Evolutionary conservation across 257 asterid species (phyloP).

Genomic region (Rhazya stricta): DNA sequence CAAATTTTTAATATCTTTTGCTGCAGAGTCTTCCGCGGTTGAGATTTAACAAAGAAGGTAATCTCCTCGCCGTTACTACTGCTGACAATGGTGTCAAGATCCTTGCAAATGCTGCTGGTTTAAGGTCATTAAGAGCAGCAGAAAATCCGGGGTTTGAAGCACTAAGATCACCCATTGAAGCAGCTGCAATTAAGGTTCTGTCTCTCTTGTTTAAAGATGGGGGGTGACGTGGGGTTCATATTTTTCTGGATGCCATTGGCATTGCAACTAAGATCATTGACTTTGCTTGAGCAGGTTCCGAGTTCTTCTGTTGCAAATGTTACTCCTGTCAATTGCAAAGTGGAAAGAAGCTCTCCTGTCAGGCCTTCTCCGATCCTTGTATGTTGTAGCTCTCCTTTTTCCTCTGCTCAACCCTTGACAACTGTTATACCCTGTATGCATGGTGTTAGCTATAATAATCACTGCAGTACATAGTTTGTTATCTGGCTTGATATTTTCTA

Average conservation of each 20-base stretch:
- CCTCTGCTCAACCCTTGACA: too few relatives aligned
- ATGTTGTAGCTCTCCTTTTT: neutral
- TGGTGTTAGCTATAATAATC: slow-evolving; percentile 4
- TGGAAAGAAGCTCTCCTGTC: slow-evolving; percentile 95
- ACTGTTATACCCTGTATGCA: neutral
- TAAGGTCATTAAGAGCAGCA: slow-evolving; percentile 65
- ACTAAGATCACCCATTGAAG: slow-evolving; percentile 70
- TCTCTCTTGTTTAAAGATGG: too few relatives aligned
- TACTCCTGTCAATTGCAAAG: slow-evolving; percentile 73
- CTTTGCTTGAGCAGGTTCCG: slow-evolving; percentile 54
- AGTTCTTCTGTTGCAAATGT: slow-evolving; percentile 71
- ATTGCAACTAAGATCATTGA: slow-evolving; percentile 12
- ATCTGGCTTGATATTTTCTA: neutral
- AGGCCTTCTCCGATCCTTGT: slow-evolving; percentile 66
- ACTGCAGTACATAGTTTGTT: slow-evolving; percentile 3
- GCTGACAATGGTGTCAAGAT: slow-evolving; percentile 88
- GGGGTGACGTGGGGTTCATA: neutral
- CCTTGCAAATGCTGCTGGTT: slow-evolving; percentile 75
- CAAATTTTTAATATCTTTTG: slow-evolving; percentile 15
- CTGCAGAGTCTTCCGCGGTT: slow-evolving; percentile 81
- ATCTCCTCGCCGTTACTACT: slow-evolving; percentile 89
- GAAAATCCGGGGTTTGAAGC: slow-evolving; percentile 83
- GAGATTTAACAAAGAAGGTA: slow-evolving; percentile 94
- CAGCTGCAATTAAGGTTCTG: slow-evolving; percentile 72
- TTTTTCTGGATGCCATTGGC: neutral